Base-by-base conservation (phyloP, 805 yeast species). In the Candida takata region DNA sequence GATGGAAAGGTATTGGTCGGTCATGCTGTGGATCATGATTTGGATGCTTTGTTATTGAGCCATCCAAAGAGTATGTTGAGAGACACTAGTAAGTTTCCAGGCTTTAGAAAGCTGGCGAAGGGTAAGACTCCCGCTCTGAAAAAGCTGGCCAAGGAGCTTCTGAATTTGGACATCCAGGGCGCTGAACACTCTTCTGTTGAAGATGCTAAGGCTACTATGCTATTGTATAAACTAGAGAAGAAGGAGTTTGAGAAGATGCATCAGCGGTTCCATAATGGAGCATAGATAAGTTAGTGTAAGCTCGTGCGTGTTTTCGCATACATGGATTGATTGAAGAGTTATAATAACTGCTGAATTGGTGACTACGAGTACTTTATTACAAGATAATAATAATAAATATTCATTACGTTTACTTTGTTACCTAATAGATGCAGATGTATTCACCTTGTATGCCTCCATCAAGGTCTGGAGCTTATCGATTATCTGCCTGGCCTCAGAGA, bases 161-260 rank as follows among this genome's bases (percentile, higher is more conserved):
- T 85, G 25, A 65, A 70, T 2, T 37, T 70, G 2, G 77, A 74
- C 8, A 84, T 87, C 39, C 95, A 87, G 57, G 62, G 61, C 1
- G 85, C 79, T 1, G 70, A 76, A 42, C 96, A 88, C 61, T 81
- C 92, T 4, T 84, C 95, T 0, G 84, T 87, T 1, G 95, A 85
- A 52, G 97, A 87, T 62, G 95, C 96, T 0, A 74, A 74, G 50
- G 88, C 88, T 1, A 78, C 95, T 0, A 88, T 87, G 95, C 55
- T 79, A 41, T 58, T 87, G n/a, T 87, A 77, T 52, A 70, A 83
- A 41, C 52, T 71, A 35, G 70, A 74, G 43, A 79, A 74, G 51
- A 65, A 62, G 35, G 84, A 74, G 35, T 79, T 84, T 50, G 92
- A 79, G 45, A 61, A 59, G 30, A 32, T 54, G 3, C 58, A 58